Evolutionary conservation across 192 early-diverging fungal species (phyloP).

Genomic region (Backusella luteola): DNA sequence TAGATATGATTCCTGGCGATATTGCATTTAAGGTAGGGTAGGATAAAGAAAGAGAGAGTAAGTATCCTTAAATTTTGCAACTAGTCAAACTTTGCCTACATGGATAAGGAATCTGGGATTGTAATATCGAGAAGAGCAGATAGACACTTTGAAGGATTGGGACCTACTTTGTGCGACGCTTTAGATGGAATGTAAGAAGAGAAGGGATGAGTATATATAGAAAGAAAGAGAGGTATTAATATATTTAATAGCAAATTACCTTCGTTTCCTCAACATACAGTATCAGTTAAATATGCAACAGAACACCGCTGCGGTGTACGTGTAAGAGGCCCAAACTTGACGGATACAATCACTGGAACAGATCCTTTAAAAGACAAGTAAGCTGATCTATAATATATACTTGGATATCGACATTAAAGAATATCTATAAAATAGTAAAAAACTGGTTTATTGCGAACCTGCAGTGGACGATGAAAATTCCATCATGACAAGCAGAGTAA

Average conservation of each 20-base stretch:
- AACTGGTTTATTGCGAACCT: slow-evolving; percentile 24
- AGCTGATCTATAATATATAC: neutral
- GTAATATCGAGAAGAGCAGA: slow-evolving; percentile 32
- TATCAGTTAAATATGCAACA: slow-evolving; percentile 37
- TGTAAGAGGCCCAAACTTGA: slow-evolving; percentile 29
- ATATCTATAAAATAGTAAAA: slow-evolving; percentile 5
- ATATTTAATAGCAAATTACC: slow-evolving; percentile 24
- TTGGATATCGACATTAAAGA: neutral
- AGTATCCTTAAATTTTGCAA: neutral
- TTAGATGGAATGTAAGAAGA: slow-evolving; percentile 29
- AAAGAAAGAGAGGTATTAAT: neutral
- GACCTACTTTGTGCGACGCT: slow-evolving; percentile 29
- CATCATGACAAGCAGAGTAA: slow-evolving; percentile 28
- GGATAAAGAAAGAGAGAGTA: neutral
- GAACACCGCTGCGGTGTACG: slow-evolving; percentile 38
- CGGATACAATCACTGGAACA: slow-evolving; percentile 36
- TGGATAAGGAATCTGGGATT: slow-evolving; percentile 25
- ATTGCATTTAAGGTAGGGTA: slow-evolving; percentile 34
- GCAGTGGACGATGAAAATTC: slow-evolving; percentile 19
- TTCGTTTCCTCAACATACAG: slow-evolving; percentile 32
- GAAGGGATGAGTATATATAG: neutral
- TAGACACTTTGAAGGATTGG: slow-evolving; percentile 34
- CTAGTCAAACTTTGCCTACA: slow-evolving; percentile 34
- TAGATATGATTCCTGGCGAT: slow-evolving; percentile 36
- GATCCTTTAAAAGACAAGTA: slow-evolving; percentile 39